These are phyloP conservation scores for Biscogniauxia mediterranea DNA, from an alignment of 2,329 filamentous ascomycete species.

Conservation along the genomic window DNA sequence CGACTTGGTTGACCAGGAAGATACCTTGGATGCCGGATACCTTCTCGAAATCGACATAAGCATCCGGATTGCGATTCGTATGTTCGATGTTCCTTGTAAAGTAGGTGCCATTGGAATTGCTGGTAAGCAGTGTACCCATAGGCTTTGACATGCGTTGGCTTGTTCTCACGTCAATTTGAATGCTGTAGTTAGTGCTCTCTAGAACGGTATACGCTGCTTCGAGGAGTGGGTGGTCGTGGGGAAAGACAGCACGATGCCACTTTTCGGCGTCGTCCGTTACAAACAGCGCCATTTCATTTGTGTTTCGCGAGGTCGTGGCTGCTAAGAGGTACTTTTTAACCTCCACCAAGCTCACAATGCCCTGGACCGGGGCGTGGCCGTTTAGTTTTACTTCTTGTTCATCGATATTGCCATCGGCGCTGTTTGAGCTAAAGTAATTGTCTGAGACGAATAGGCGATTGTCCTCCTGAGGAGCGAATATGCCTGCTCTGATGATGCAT, in stretches of 20 bases:
- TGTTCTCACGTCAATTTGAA: conserved; percentile 91
- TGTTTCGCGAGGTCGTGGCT: conserved; percentile 74
- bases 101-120: conserved; percentile 95
- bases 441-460: conserved; percentile 80
- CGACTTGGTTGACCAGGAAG: conserved; percentile 83
- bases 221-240: conserved; percentile 72
- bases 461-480: conserved; percentile 68
- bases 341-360: conserved; percentile 76
- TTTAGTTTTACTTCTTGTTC: conserved; percentile 77
- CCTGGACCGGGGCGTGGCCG: conserved; percentile 69
- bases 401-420: conserved; percentile 45
- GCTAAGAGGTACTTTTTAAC: conserved; percentile 87
- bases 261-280: conserved; percentile 78
- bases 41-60: conserved; percentile 93
- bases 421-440: conserved; percentile 67
- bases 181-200: conserved; percentile 96
- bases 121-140: conserved; percentile 89
- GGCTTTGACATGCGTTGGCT: conserved; percentile 58
- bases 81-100: conserved; percentile 90
- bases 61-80: conserved; percentile 76
- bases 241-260: conserved; percentile 93
- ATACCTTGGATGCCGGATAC: conserved; percentile 89
- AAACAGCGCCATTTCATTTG: conserved; percentile 88
- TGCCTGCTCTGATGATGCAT: conserved; percentile 74
- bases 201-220: conserved; percentile 91